phyloP scores from a whole-genome alignment of 78 protist species.

The Dictyostelium purpureum region DNA sequence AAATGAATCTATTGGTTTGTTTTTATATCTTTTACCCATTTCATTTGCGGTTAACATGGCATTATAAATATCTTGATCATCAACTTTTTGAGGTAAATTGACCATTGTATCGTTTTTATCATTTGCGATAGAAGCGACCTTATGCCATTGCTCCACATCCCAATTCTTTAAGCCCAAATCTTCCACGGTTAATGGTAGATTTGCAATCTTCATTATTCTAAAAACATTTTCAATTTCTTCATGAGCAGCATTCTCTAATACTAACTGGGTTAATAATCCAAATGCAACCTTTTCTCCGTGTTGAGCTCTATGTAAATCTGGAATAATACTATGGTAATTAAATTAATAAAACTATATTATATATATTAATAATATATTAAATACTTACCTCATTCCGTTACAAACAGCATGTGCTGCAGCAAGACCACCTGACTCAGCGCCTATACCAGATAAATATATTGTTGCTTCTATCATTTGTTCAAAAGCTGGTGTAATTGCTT shows the following conservation, averaged over 20 bases:
- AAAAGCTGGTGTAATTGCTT: background rate
- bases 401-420: background rate
- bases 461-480: background rate
- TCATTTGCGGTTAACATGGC: background rate
- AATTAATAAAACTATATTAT: too few species aligned
- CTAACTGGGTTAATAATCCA: background rate
- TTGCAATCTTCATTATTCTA: background rate
- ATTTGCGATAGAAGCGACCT: background rate
- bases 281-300: constrained; percentile 1
- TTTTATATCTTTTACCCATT: constrained; percentile 4
- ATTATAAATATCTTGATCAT: background rate
- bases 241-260: background rate
- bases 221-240: background rate
- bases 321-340: too few species aligned
- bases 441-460: background rate
- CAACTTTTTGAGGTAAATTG: background rate
- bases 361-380: too few species aligned
- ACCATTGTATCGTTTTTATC: background rate
- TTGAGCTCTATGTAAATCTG: background rate
- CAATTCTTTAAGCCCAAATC: background rate
- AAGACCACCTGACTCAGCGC: background rate
- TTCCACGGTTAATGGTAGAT: background rate
- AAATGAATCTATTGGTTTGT: background rate
- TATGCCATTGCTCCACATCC: background rate
- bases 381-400: background rate